Conservation (phyloP, 2,329 filamentous ascomycete species). For the Colletotrichum karsti region DNA sequence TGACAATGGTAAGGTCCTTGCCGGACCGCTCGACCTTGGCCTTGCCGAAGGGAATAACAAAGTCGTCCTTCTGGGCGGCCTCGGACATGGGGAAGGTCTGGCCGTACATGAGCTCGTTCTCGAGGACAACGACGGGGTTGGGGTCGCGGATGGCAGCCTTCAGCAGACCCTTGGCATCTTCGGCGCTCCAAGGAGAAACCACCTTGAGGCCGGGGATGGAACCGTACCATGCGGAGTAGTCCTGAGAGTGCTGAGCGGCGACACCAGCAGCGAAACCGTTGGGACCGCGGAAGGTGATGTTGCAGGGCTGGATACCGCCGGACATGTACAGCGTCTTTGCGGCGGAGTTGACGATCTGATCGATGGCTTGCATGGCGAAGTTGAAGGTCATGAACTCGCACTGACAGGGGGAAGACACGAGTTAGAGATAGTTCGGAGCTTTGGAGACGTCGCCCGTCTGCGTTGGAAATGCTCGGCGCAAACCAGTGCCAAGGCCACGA, state of each 20-base stretch:
- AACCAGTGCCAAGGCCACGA: not conserved
- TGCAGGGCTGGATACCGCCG: constrained; percentile 98
- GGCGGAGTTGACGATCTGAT: constrained; percentile 98
- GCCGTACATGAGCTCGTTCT: constrained; percentile 93
- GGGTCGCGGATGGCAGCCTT: constrained; percentile 99
- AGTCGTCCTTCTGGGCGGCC: constrained; percentile 94
- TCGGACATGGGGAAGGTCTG: constrained; percentile 97
- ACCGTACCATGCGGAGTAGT: constrained; percentile 98
- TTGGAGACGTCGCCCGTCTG: not conserved
- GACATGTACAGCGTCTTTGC: constrained; percentile 99
- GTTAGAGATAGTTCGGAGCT: not conserved
- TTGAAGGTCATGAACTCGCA: constrained; percentile 99
- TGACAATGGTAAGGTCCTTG: constrained; percentile 95
- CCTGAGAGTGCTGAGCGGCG: constrained; percentile 97
- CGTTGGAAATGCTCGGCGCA: not conserved
- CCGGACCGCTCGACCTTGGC: constrained; percentile 97
- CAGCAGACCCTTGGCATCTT: constrained; percentile 97
- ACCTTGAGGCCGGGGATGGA: constrained; percentile 98
- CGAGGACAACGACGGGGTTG: constrained; percentile 92
- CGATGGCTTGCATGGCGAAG: constrained; percentile 99
- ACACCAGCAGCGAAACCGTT: constrained; percentile 98
- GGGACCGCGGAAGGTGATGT: constrained; percentile 99
- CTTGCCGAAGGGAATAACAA: constrained; percentile 97
- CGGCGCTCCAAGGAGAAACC: constrained; percentile 92
- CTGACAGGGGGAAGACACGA: constrained; percentile 50